Conservation (phyloP, 805 yeast species). For the Kazachstania africana region DNA sequence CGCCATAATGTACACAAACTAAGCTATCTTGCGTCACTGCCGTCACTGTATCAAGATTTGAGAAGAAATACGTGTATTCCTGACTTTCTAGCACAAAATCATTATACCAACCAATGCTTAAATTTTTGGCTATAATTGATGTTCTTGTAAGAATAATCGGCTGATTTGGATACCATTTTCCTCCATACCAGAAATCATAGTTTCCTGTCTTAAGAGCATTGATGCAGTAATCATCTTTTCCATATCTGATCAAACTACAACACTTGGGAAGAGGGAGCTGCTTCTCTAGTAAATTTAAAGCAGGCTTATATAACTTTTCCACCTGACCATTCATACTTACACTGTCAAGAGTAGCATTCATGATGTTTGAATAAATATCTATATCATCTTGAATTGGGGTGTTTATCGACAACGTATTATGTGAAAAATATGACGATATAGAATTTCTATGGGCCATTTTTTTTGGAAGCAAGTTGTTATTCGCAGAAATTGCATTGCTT, state of each 20-base stretch:
- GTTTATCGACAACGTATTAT: neutral
- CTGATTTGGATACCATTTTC: neutral
- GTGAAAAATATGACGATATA: conserved; percentile 12
- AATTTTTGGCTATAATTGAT: neutral
- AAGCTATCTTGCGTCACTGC: neutral
- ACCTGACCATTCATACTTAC: neutral
- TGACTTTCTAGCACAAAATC: neutral
- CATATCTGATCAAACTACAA: no score
- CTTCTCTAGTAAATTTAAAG: no score
- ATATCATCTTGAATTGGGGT: conserved; percentile 10
- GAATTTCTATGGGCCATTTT: conserved; percentile 1
- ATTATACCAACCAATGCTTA: neutral
- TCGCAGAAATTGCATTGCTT: neutral
- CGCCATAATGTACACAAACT: neutral
- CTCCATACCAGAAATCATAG: neutral
- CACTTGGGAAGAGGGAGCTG: neutral
- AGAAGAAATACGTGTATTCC: neutral
- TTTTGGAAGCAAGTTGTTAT: conserved; percentile 8
- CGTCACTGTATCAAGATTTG: neutral
- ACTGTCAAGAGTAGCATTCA: conserved; percentile 2
- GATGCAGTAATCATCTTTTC: neutral
- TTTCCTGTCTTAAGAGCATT: neutral
- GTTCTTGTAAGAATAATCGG: neutral
- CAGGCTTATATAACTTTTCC: neutral
- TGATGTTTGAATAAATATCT: conserved; percentile 17